A percentile compares a stretch with the other conserved stretches of the same genome.
These are phyloP conservation scores for Gymnopus androsaceus DNA, from an alignment of 1,284 basidiomycete species.

Conservation along the genomic window DNA sequence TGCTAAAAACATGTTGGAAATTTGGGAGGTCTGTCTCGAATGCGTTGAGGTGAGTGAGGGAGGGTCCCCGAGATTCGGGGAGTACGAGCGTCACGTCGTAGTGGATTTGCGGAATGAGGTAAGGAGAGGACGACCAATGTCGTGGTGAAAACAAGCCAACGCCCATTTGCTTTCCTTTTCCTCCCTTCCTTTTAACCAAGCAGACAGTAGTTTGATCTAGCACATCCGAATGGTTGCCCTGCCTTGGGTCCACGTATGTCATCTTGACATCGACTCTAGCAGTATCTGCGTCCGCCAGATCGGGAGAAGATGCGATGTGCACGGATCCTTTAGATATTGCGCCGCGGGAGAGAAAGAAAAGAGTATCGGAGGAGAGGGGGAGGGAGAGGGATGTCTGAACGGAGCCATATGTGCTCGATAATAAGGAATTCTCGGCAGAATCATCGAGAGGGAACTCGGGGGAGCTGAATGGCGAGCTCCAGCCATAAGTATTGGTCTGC, in stretches of 20 bases:
- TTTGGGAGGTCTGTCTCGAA: slow-evolving; percentile 43
- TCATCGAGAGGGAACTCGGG: neutral
- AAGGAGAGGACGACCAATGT: neutral
- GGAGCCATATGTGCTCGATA: slow-evolving; percentile 1
- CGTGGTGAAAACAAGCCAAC: slow-evolving; percentile 36
- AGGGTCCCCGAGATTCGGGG: slow-evolving; percentile 26
- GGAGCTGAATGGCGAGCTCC: neutral
- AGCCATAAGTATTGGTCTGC: neutral
- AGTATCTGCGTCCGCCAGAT: slow-evolving; percentile 23
- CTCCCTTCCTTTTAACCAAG: slow-evolving; percentile 28
- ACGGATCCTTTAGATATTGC: slow-evolving; percentile 28
- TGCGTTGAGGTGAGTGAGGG: slow-evolving; percentile 31
- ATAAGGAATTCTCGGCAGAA: neutral
- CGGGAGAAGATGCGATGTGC: slow-evolving; percentile 29
- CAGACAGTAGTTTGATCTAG: slow-evolving; percentile 37
- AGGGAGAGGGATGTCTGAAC: slow-evolving; percentile 30
- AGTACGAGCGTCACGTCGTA: slow-evolving; percentile 38
- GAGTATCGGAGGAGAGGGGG: slow-evolving; percentile 38
- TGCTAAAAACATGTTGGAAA: slow-evolving; percentile 29
- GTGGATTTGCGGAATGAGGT: slow-evolving; percentile 19
- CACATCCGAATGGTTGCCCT: slow-evolving; percentile 12
- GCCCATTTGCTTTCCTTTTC: slow-evolving; percentile 29
- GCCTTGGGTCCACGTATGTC: slow-evolving; percentile 24
- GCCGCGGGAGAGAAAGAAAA: slow-evolving; percentile 44
- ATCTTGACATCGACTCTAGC: slow-evolving; percentile 35